Percentiles rank a stretch among this genome's conserved stretches.
Evolutionary conservation across 2,329 filamentous ascomycete genomes (phyloP).

Genomic region (Pseudocercospora musae): DNA sequence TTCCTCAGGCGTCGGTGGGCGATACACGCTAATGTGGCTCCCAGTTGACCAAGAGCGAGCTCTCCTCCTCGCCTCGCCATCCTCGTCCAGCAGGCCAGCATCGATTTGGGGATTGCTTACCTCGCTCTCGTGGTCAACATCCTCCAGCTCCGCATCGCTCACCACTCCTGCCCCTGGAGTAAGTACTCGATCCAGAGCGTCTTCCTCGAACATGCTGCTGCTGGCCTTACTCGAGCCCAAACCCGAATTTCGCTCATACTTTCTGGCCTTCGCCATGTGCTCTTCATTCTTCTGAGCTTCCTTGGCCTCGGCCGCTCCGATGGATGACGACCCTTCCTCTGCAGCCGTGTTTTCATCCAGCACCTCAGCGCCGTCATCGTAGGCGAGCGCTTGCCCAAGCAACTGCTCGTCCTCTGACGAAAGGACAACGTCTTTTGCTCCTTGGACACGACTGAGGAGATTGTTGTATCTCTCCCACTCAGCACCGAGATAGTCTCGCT

Average conservation of each 20-base stretch:
- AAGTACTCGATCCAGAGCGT: not conserved
- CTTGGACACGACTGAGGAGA: not conserved
- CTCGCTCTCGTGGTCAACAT: not conserved
- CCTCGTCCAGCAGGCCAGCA: not conserved
- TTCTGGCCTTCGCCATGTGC: not conserved
- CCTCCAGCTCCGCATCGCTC: not conserved
- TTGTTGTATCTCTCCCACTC: not conserved
- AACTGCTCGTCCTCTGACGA: not conserved
- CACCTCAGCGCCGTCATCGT: not conserved
- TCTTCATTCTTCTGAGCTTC: not conserved
- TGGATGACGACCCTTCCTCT: not conserved
- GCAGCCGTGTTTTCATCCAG: not conserved
- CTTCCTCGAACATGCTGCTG: not conserved
- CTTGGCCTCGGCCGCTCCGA: not conserved
- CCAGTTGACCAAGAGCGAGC: slow-evolving; percentile 1
- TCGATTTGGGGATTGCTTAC: not conserved
- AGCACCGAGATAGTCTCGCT: not conserved
- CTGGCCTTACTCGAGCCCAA: not conserved
- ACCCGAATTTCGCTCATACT: not conserved
- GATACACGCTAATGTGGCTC: not conserved
- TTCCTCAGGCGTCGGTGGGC: not conserved
- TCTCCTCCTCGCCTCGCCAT: slow-evolving; percentile 1
- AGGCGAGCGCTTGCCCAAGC: not conserved
- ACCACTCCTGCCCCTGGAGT: not conserved
- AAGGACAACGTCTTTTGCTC: not conserved